phyloP scores from a whole-genome alignment of 2,329 filamentous ascomycete species.

The Fusarium papillatum region DNA sequence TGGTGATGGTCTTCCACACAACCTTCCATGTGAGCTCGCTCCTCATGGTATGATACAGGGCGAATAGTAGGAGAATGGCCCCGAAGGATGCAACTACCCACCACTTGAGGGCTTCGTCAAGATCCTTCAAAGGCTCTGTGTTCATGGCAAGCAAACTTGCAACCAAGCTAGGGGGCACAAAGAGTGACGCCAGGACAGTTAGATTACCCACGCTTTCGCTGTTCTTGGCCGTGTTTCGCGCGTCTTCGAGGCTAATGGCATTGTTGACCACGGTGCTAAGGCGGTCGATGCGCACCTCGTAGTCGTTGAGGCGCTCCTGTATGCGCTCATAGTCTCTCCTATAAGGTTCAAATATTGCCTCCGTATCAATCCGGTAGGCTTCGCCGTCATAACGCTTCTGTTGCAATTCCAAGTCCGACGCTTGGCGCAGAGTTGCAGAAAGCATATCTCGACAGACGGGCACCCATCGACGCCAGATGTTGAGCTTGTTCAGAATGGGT shows the following conservation, averaged over 20 bases:
- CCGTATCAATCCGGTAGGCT: neutral
- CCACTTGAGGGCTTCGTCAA: neutral
- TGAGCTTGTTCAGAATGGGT: neutral
- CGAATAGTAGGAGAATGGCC: slow-evolving; percentile 16
- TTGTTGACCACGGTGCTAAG: slow-evolving; percentile 8
- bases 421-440: neutral
- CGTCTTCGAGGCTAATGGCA: slow-evolving; percentile 5
- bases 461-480: slow-evolving; percentile 6
- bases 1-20: neutral
- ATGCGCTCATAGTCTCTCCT: neutral
- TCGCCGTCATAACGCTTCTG: neutral
- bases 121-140: neutral
- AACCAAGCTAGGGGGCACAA: slow-evolving; percentile 1
- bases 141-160: slow-evolving; percentile 1
- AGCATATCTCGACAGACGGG: slow-evolving; percentile 1
- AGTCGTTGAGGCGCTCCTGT: neutral
- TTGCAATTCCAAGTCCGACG: neutral
- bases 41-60: neutral
- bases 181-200: neutral
- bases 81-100: neutral
- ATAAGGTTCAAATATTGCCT: neutral
- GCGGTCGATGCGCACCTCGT: neutral
- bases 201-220: neutral
- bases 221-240: slow-evolving; percentile 2
- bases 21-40: neutral